Percentiles rank a stretch among this genome's conserved stretches.
These are phyloP conservation scores for Graphiopsis chlorocephala DNA, from an alignment of 2,329 filamentous ascomycete genomes.

Conservation along the genomic window DNA sequence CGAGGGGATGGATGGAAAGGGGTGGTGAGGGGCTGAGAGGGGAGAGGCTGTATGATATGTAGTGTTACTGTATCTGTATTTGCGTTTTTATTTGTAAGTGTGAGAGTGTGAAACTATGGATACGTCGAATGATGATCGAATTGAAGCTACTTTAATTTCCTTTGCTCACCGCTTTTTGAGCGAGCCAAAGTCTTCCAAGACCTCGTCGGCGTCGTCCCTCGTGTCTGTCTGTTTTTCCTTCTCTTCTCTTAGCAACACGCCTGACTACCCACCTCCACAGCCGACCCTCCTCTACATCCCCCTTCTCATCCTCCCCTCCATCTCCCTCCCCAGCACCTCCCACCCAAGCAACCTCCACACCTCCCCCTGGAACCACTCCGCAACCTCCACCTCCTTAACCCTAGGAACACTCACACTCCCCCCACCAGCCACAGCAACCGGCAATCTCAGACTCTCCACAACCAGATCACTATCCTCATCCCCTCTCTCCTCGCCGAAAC, in stretches of 20 bases:
- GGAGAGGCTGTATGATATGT: neutral
- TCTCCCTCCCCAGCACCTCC: constrained; percentile 37
- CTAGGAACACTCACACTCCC: constrained; percentile 32
- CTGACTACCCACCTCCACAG: neutral
- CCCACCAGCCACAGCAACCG: constrained; percentile 29
- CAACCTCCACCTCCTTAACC: constrained; percentile 40
- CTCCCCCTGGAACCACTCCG: constrained; percentile 56
- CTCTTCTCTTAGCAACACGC: neutral
- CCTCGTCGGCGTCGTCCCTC: neutral
- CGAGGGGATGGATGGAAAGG: neutral
- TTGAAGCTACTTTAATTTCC: neutral
- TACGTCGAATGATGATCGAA: neutral
- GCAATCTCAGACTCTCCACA: constrained; percentile 42
- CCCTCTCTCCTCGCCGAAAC: too few relatives aligned
- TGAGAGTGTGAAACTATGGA: neutral
- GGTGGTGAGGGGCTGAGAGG: neutral
- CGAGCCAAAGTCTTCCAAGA: neutral
- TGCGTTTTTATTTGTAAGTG: too few relatives aligned
- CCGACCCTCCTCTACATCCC: too few relatives aligned
- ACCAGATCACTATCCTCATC: constrained; percentile 38
- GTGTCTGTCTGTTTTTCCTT: too few relatives aligned
- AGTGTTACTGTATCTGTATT: neutral
- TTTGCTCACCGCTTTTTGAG: neutral
- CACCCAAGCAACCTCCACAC: constrained; percentile 59
- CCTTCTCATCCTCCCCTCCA: neutral